phyloP scores from a whole-genome alignment of 108 stramenopile species.

The Cyclotella cryptica region DNA sequence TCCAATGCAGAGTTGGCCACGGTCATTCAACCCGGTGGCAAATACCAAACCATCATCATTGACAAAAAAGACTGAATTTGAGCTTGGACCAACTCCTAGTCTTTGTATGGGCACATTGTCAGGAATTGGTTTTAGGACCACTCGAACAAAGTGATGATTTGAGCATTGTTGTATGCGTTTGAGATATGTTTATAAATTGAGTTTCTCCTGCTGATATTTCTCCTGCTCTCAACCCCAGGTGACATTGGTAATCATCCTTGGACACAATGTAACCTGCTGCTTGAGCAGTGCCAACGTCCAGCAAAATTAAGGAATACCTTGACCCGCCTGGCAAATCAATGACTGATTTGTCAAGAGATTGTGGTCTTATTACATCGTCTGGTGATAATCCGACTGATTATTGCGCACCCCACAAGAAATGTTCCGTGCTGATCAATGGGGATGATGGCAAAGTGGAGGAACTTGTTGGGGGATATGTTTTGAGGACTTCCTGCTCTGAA shows the following conservation, averaged over 20 bases:
- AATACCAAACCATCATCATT: conserved; percentile 22
- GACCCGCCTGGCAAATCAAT: conserved; percentile 45
- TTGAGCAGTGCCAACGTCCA: conserved; percentile 43
- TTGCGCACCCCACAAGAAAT: conserved; percentile 47
- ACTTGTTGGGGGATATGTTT: too few species aligned
- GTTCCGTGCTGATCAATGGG: not conserved
- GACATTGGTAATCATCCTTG: conserved; percentile 46
- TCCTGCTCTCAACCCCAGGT: conserved; percentile 30
- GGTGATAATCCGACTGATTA: conserved; percentile 39
- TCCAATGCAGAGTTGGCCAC: conserved; percentile 45
- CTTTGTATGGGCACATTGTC: conserved; percentile 17
- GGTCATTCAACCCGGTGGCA: conserved; percentile 43
- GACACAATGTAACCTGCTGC: conserved; percentile 50
- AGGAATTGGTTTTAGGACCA: conserved; percentile 24
- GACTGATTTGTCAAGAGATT: conserved; percentile 15
- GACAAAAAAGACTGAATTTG: conserved; percentile 47
- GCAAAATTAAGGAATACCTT: conserved; percentile 38
- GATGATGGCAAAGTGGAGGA: not conserved
- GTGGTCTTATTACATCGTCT: conserved; percentile 18
- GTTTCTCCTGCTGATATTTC: conserved; percentile 33
- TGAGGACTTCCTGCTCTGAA: too few species aligned
- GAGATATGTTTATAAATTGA: conserved; percentile 39
- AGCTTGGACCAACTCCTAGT: conserved; percentile 41
- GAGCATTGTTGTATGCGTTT: conserved; percentile 25
- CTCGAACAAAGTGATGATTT: conserved; percentile 28